Evolutionary conservation across 768 basidiomycete genomes (phyloP).

Genomic region (Amanita pseudoporphyria): DNA sequence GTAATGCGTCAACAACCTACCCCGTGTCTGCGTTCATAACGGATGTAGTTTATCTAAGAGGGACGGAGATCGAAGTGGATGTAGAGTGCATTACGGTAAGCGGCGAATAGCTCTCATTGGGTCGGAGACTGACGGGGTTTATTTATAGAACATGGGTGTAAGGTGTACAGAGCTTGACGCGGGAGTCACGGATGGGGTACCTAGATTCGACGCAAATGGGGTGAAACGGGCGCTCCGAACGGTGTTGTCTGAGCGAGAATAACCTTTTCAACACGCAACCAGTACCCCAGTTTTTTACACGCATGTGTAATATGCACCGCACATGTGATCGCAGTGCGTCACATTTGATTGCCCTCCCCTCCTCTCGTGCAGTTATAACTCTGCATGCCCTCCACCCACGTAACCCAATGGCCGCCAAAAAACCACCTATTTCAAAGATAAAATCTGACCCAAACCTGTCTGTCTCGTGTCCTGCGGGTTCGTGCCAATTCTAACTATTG

Average conservation of each 20-base stretch:
- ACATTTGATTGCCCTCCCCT: not conserved
- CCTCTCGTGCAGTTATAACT: not conserved
- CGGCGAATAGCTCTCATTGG: not conserved
- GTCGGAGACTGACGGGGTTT: not conserved
- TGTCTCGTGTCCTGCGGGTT: not conserved
- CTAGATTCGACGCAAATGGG: constrained; percentile 34
- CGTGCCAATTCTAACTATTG: not conserved
- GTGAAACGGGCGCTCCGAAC: constrained; percentile 34
- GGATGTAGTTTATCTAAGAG: constrained; percentile 72
- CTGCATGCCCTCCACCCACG: not conserved
- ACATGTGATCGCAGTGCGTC: not conserved
- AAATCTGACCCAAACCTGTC: not conserved
- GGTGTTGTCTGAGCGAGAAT: constrained; percentile 14
- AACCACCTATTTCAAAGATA: not conserved
- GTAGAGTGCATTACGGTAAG: constrained; percentile 33
- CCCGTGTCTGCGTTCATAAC: constrained; percentile 78
- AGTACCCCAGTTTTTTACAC: no score
- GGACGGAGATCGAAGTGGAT: constrained; percentile 55
- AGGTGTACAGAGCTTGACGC: constrained; percentile 42
- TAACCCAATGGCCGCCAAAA: not conserved
- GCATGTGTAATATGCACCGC: not conserved
- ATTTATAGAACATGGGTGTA: constrained; percentile 45
- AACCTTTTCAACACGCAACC: not conserved
- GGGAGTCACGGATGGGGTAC: constrained; percentile 10
- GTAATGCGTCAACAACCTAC: constrained; percentile 52